Conservation (phyloP, 2,329 filamentous ascomycete species). For the Anthostomella pinea region DNA sequence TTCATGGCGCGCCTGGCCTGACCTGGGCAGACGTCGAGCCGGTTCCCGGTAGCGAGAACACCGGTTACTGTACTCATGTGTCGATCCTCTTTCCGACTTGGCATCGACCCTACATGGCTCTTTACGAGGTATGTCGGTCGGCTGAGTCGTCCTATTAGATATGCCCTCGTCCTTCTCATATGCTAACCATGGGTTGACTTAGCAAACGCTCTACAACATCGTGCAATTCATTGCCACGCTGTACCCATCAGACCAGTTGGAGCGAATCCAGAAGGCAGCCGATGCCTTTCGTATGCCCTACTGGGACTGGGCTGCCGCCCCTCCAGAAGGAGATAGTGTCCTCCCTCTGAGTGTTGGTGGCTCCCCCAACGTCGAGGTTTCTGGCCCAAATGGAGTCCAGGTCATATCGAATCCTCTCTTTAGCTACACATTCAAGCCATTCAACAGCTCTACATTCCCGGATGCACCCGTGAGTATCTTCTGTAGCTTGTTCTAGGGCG, state of each 20-base stretch:
- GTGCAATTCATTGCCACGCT: slow-evolving; percentile 33
- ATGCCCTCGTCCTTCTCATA: not conserved
- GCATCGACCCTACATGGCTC: slow-evolving; percentile 76
- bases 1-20: slow-evolving; percentile 72
- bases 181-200: slow-evolving; percentile 29
- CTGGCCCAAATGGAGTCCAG: slow-evolving; percentile 55
- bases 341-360: slow-evolving; percentile 47
- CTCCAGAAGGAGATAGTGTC: slow-evolving; percentile 46
- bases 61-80: slow-evolving; percentile 75
- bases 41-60: slow-evolving; percentile 48
- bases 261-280: slow-evolving; percentile 50
- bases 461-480: slow-evolving; percentile 53
- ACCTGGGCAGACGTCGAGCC: slow-evolving; percentile 53
- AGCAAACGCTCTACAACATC: slow-evolving; percentile 38
- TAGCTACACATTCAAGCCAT: slow-evolving; percentile 58
- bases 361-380: slow-evolving; percentile 42
- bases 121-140: slow-evolving; percentile 49
- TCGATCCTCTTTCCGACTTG: slow-evolving; percentile 75
- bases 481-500: too few species aligned
- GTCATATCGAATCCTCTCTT: slow-evolving; percentile 61
- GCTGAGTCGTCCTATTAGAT: not conserved
- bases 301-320: slow-evolving; percentile 56
- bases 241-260: slow-evolving; percentile 42
- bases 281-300: slow-evolving; percentile 54
- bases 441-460: slow-evolving; percentile 56